Conservation (phyloP, 805 yeast genomes). For the Candida caryicola region DNA sequence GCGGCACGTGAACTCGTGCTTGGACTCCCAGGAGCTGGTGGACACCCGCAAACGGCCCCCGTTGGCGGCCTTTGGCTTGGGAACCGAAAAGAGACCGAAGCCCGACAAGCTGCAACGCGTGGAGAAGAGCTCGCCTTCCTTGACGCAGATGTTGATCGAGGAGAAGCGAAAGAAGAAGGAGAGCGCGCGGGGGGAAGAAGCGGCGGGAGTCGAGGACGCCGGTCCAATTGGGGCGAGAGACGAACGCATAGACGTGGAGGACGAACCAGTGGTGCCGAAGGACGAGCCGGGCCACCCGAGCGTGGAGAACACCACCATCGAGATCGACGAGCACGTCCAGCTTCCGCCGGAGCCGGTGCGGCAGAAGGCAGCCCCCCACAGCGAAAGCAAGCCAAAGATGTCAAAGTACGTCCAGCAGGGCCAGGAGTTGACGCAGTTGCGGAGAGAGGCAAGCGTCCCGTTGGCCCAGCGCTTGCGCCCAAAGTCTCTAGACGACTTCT, state of each 20-base stretch:
- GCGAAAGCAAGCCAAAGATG: background rate
- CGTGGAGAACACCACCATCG: background rate
- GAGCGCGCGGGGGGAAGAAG: no score
- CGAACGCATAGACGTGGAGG: background rate
- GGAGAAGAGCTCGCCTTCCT: conserved; percentile 27
- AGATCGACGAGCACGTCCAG: background rate
- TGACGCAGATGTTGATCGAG: conserved; percentile 34
- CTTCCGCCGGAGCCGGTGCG: background rate
- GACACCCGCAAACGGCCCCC: conserved; percentile 8
- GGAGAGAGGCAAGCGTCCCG: conserved; percentile 26
- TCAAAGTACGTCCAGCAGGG: conserved; percentile 2
- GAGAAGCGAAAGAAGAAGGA: conserved; percentile 26
- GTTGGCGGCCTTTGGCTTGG: conserved; percentile 34
- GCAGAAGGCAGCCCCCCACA: background rate
- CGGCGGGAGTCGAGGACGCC: conserved; percentile 7
- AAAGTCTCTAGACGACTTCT: conserved; percentile 33
- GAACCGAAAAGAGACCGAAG: conserved; percentile 23
- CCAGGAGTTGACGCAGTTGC: conserved; percentile 12
- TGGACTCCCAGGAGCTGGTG: conserved; percentile 27
- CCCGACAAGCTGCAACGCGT: conserved; percentile 12
- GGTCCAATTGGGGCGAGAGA: background rate
- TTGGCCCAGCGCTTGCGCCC: conserved; percentile 43
- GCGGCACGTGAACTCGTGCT: conserved; percentile 40
- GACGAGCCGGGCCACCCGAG: background rate
- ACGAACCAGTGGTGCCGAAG: conserved; percentile 7